Percentiles rank a stretch among this genome's conserved stretches.
These are phyloP conservation scores for Barnettozyma populi DNA, from an alignment of 805 yeast genomes.

Conservation along the genomic window DNA sequence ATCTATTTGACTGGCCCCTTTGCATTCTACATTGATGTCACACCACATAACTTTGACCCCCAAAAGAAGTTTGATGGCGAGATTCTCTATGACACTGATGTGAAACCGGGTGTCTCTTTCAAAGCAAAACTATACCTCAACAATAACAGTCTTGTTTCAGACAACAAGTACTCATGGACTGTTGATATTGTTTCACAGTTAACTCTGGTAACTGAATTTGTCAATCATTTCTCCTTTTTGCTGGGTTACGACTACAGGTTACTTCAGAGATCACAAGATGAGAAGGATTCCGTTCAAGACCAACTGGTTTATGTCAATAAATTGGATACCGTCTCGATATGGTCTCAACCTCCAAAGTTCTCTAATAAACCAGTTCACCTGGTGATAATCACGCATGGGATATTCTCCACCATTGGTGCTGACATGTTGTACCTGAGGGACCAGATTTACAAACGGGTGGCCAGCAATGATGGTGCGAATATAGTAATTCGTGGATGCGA, in stretches of 20 bases:
- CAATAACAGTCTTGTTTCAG: constrained; percentile 32
- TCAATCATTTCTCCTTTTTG: constrained; percentile 59
- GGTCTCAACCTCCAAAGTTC: constrained; percentile 62
- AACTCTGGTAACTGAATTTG: constrained; percentile 63
- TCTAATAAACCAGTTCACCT: constrained; percentile 64
- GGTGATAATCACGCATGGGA: constrained; percentile 85
- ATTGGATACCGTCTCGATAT: constrained; percentile 60
- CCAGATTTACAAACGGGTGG: constrained; percentile 45
- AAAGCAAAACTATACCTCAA: constrained; percentile 49
- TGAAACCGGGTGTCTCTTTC: constrained; percentile 70
- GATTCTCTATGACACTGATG: constrained; percentile 42
- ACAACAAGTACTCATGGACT: constrained; percentile 55
- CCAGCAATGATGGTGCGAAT: constrained; percentile 31
- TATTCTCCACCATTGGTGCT: constrained; percentile 84
- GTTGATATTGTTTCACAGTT: constrained; percentile 80
- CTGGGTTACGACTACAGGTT: constrained; percentile 41
- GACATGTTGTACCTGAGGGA: constrained; percentile 89
- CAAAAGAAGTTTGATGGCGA: constrained; percentile 36
- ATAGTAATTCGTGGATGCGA: constrained; percentile 77
- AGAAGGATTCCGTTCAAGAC: not conserved
- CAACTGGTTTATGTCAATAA: constrained; percentile 25
- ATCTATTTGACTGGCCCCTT: constrained; percentile 89
- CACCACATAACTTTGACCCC: constrained; percentile 59
- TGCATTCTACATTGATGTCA: constrained; percentile 75
- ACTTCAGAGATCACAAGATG: constrained; percentile 12